These are phyloP conservation scores for Hanseniaspora singularis DNA, from an alignment of 805 yeast species.

Conservation along the genomic window DNA sequence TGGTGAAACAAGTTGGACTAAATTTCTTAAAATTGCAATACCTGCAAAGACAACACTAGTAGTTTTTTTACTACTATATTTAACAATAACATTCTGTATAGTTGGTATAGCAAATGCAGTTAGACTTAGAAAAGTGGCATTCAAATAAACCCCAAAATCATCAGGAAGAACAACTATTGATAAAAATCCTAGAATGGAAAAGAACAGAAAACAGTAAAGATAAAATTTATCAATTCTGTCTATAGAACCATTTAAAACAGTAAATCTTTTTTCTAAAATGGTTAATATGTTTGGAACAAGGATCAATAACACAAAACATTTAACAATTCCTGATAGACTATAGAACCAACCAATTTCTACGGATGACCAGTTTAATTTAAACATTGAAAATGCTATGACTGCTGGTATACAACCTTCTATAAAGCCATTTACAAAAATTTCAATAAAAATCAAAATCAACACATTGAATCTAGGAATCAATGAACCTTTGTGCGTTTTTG, in stretches of 20 bases:
- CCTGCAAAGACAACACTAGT: constrained; percentile 68
- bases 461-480: constrained; percentile 20
- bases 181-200: constrained; percentile 33
- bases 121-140: constrained; percentile 34
- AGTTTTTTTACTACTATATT: constrained; percentile 45
- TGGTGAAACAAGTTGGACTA: constrained; percentile 40
- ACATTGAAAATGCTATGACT: constrained; percentile 19
- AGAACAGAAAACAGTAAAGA: constrained; percentile 26
- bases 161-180: constrained; percentile 24
- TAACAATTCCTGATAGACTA: constrained; percentile 22
- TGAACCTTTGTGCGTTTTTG: constrained; percentile 17
- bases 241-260: constrained; percentile 28
- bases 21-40: constrained; percentile 45
- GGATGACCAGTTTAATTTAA: constrained; percentile 20
- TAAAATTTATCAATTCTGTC: constrained; percentile 42
- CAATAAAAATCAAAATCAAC: constrained; percentile 19
- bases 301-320: constrained; percentile 17
- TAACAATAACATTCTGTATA: constrained; percentile 46
- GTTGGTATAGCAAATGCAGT: constrained; percentile 47
- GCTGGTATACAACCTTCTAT: constrained; percentile 21
- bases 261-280: constrained; percentile 15
- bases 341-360: constrained; percentile 24
- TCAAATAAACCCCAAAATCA: constrained; percentile 23
- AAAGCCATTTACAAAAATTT: constrained; percentile 20
- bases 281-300: constrained; percentile 10